Evolutionary conservation across 345 rosid genomes (phyloP).

Genomic region (Melaleuca alternifolia): DNA sequence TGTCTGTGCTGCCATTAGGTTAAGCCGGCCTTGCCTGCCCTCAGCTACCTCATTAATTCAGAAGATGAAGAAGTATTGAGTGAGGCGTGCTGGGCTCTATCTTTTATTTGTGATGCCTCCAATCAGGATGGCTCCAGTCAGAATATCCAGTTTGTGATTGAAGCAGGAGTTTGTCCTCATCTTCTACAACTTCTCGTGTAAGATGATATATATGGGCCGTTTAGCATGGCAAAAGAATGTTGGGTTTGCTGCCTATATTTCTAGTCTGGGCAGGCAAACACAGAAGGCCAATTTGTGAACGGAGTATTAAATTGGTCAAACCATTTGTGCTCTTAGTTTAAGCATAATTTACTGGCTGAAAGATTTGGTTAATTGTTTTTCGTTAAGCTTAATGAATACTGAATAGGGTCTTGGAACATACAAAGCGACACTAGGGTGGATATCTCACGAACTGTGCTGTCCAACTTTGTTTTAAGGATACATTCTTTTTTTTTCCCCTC

Average conservation of each 20-base stretch:
- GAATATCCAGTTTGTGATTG: conserved; percentile 28
- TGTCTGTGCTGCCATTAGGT: conserved; percentile 12
- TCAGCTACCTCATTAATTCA: conserved; percentile 11
- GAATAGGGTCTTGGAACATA: background rate
- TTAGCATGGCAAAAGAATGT: background rate
- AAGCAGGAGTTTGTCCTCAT: conserved; percentile 21
- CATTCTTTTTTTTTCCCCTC: background rate
- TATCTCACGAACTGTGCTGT: background rate
- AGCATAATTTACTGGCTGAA: background rate
- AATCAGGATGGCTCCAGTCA: conserved; percentile 20
- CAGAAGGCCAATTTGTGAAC: background rate
- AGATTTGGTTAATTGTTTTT: no score
- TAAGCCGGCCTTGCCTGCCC: conserved; percentile 16
- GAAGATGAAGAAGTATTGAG: conserved; percentile 23
- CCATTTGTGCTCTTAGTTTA: background rate
- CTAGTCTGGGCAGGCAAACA: background rate
- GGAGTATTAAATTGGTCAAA: background rate
- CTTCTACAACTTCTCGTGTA: conserved; percentile 27
- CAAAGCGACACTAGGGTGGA: no score
- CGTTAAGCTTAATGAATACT: background rate
- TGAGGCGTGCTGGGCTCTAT: conserved; percentile 34
- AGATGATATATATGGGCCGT: background rate
- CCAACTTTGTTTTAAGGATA: background rate
- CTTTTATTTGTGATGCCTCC: conserved; percentile 27
- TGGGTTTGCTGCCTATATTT: background rate